Evolutionary conservation across 2,329 filamentous ascomycete species (phyloP), one percentile per base, ranked within the genome.

Genomic region (Zelopaecilomyces penicillatus): DNA sequence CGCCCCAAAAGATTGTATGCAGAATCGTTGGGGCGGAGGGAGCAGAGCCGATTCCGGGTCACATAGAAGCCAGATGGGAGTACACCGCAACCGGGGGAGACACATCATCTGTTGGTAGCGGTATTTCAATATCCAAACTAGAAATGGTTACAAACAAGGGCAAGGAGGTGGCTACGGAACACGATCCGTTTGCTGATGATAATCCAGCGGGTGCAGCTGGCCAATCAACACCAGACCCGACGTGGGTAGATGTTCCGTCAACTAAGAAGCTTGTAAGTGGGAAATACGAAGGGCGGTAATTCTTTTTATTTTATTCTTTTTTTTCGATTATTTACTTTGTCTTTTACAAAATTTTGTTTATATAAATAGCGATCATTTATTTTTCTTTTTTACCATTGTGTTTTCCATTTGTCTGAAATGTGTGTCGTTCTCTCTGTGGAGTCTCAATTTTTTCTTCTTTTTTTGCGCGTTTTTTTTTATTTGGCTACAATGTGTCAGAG

Each of bases 61-160:
- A 79, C 43, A 76, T 94, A 6, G 91, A 98, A 62, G 87, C 87
- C 1, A 74, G 83, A 45, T 96, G 90, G 81, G 89, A 95, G 60
- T 68, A 71, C 47, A 57, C 48, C 26, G 57, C 67, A 2, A 45
- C 58, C 0, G 74, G 69, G 2, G 69, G 62, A 7, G 61, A 75
- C 34, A 65, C 51, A 0, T 19, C 19, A 19, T 19, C 19, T 19
- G 54, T 76, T 1, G 63, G 63, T 4, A 84, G 80, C 52, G 81
- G 80, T 7, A 76, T 96, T 45, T 82, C 79, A 4, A 70, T 89
- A 43, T 79, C 76, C 5, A 67, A 67, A 47, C 64, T 79, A 35
- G 69, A 72, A 6, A 68, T 72, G 48, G 60, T 55, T 29, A 72
- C 73, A 57, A 66, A 67, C 46, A 79, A 80, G 59, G 74, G 68